Evolutionary conservation across 2,329 filamentous ascomycete species (phyloP).

Genomic region (Dryadomyces quercivorus): DNA sequence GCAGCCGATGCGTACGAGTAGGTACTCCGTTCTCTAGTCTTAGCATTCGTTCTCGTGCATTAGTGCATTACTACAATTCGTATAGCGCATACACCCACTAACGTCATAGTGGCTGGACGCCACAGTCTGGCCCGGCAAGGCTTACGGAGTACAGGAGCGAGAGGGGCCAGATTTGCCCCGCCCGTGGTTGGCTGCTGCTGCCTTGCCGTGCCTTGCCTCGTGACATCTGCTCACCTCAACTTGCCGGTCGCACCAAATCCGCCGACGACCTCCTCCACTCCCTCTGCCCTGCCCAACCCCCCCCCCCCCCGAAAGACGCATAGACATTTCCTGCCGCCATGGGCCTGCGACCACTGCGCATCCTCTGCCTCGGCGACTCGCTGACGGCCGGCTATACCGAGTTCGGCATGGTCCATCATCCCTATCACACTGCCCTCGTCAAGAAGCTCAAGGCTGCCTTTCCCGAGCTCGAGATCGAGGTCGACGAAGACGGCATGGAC

Average conservation of each 20-base stretch:
- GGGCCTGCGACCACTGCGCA: conserved; percentile 26
- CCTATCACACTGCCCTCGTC: conserved; percentile 38
- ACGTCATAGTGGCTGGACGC: too few relatives aligned
- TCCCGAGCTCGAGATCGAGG: conserved; percentile 17
- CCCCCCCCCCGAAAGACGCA: not conserved
- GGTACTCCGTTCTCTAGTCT: too few relatives aligned
- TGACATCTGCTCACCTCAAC: not conserved
- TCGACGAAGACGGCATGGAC: conserved; percentile 16
- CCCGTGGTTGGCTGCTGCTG: not conserved
- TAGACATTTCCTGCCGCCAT: not conserved
- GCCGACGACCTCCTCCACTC: not conserved
- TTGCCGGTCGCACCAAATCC: not conserved
- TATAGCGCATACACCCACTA: too few relatives aligned
- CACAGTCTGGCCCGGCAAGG: not conserved
- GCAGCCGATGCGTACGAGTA: too few relatives aligned
- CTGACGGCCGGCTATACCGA: conserved; percentile 44
- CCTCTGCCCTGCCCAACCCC: not conserved
- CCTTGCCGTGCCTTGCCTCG: not conserved
- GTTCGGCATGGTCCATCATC: conserved; percentile 30
- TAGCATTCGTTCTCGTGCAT: too few relatives aligned
- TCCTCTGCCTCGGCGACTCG: conserved; percentile 55
- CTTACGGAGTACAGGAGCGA: not conserved
- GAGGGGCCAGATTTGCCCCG: not conserved
- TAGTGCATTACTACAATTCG: too few relatives aligned
- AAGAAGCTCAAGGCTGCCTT: conserved; percentile 32